A percentile compares a stretch with the other conserved stretches of the same genome.
These are phyloP conservation scores for Aquanectria penicillioides DNA, from an alignment of 2,329 filamentous ascomycete species.

Conservation along the genomic window DNA sequence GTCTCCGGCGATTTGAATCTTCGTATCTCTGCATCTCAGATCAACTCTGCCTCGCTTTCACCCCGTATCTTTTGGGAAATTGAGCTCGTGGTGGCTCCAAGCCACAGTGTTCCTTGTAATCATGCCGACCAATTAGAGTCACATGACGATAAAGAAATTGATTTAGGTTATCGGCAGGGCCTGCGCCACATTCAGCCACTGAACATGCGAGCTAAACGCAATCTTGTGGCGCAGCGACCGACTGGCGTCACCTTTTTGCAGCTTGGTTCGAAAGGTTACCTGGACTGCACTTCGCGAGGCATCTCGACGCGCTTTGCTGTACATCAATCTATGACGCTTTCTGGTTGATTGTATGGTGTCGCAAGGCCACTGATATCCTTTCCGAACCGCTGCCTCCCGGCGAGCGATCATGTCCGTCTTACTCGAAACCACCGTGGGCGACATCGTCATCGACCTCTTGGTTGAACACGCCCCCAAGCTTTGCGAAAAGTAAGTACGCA, in stretches of 20 bases:
- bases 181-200: conserved; percentile 17
- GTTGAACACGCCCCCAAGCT: conserved; percentile 89
- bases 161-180: too few species aligned
- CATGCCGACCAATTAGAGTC: too few species aligned
- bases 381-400: not conserved
- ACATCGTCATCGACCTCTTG: conserved; percentile 93
- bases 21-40: too few species aligned
- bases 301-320: conserved; percentile 4
- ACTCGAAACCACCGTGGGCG: conserved; percentile 90
- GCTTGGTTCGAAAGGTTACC: conserved; percentile 4
- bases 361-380: not conserved
- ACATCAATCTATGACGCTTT: not conserved
- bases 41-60: too few species aligned
- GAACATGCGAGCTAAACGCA: not conserved
- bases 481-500: conserved; percentile 89
- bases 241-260: conserved; percentile 14
- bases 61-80: too few species aligned
- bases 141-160: too few species aligned
- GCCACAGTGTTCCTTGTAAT: too few species aligned
- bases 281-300: conserved; percentile 7
- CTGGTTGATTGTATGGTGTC: not conserved
- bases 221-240: conserved; percentile 1
- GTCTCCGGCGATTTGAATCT: too few species aligned
- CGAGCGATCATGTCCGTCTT: conserved; percentile 81
- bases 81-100: too few species aligned